phyloP scores from a whole-genome alignment of 345 rosid genomes.

The Microcos paniculata region DNA sequence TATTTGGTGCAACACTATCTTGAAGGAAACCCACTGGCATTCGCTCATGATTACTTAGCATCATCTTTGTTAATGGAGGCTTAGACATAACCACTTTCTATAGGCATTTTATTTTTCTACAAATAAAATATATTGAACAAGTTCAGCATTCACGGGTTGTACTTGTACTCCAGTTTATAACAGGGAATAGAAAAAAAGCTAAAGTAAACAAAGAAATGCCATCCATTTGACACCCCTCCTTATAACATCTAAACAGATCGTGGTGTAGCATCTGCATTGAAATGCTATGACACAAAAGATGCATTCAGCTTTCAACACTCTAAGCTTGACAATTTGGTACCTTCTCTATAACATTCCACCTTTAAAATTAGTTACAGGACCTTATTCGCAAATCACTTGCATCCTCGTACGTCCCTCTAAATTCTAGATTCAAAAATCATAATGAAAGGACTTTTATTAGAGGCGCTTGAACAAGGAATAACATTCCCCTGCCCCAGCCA shows the following conservation, averaged over 20 bases:
- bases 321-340: neutral
- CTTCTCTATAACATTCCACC: neutral
- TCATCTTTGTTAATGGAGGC: no score
- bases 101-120: neutral
- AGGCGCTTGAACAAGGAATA: neutral
- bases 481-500: neutral
- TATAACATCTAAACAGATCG: neutral
- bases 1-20: no score
- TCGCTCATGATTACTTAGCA: no score
- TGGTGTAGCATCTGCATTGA: neutral
- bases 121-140: neutral
- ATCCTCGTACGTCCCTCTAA: no score
- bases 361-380: no score
- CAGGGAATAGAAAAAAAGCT: neutral
- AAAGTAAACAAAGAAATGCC: slow-evolving; percentile 6
- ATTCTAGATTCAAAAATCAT: neutral
- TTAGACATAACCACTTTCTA: no score
- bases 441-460: neutral
- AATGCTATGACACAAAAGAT: neutral
- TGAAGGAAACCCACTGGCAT: no score
- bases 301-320: neutral
- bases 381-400: neutral
- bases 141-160: neutral
- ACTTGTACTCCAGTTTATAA: neutral
- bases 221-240: neutral